phyloP scores from a whole-genome alignment of 257 asterid species.

The Solanum pinnatisectum region DNA sequence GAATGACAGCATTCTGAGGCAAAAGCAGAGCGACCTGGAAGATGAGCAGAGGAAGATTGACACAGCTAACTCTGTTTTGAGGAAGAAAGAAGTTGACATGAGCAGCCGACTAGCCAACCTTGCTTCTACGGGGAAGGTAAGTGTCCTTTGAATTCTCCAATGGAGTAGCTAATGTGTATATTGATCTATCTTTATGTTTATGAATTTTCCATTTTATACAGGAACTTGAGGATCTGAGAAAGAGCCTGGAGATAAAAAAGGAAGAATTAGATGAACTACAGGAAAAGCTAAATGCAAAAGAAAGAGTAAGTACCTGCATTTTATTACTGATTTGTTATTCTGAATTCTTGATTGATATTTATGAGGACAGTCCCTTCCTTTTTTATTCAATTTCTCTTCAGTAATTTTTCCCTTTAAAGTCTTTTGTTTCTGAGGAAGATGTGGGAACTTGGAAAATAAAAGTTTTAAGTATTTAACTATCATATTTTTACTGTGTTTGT shows the following conservation, averaged over 20 bases:
- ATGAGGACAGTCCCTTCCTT: background rate
- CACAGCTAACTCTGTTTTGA: constrained; percentile 40
- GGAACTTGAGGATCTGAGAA: constrained; percentile 56
- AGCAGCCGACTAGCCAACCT: constrained; percentile 48
- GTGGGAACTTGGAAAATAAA: background rate
- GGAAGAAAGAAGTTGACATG: constrained; percentile 70
- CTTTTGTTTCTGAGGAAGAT: background rate
- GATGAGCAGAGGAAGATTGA: constrained; percentile 62
- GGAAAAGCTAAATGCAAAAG: constrained; percentile 62
- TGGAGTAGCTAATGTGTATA: background rate
- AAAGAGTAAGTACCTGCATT: constrained; percentile 39
- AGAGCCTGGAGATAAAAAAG: constrained; percentile 65
- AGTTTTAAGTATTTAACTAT: background rate
- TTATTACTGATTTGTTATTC: background rate
- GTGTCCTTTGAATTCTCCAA: constrained; percentile 7
- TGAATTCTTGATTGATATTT: background rate
- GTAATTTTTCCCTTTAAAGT: background rate
- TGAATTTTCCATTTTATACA: constrained; percentile 27
- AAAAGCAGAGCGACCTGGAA: constrained; percentile 67
- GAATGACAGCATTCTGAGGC: constrained; percentile 53
- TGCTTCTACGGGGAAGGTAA: constrained; percentile 59
- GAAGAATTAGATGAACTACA: constrained; percentile 58
- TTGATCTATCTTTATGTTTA: background rate
- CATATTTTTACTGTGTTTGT: background rate
- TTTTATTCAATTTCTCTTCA: background rate